A percentile compares a stretch with the other conserved stretches of the same genome.
Conservation (phyloP, 352 stramenopile genomes). For the Thraustotheca clavata region DNA sequence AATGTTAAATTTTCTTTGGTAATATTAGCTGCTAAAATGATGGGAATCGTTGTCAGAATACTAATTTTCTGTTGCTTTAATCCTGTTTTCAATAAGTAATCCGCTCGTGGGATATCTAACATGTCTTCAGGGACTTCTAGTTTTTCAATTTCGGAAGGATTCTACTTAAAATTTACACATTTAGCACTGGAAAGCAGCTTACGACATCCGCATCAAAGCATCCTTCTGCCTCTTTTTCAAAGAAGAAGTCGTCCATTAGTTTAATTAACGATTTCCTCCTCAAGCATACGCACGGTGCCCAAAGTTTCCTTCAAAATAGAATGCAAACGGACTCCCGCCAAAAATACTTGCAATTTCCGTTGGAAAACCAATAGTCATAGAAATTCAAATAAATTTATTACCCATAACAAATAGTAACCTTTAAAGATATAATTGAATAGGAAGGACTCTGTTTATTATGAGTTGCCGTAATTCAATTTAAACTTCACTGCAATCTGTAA, state of each 20-base stretch:
- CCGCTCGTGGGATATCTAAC: slow-evolving; percentile 63
- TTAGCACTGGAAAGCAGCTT: slow-evolving; percentile 33
- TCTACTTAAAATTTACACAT: slow-evolving; percentile 28
- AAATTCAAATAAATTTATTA: no score
- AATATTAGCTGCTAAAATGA: slow-evolving; percentile 63
- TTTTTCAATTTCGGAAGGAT: slow-evolving; percentile 72
- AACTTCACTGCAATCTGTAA: no score
- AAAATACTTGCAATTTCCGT: no score
- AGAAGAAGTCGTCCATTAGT: slow-evolving; percentile 75
- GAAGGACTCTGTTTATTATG: no score
- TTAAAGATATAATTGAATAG: no score
- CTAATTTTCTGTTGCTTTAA: slow-evolving; percentile 78
- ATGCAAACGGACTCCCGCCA: no score
- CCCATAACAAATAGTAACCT: no score
- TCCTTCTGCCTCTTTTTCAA: slow-evolving; percentile 66
- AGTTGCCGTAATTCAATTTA: no score
- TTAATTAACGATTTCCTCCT: neutral
- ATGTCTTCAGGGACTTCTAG: slow-evolving; percentile 81
- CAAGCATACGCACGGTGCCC: no score
- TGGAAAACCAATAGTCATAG: no score
- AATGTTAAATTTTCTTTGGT: slow-evolving; percentile 55
- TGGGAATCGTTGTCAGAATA: slow-evolving; percentile 54
- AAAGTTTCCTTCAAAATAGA: no score
- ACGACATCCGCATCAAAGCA: slow-evolving; percentile 75
- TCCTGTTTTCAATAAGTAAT: slow-evolving; percentile 65